Percentiles rank a stretch among this genome's conserved stretches.
Evolutionary conservation across 331 rosid genomes (phyloP).

Genomic region (Malus hybrid): DNA sequence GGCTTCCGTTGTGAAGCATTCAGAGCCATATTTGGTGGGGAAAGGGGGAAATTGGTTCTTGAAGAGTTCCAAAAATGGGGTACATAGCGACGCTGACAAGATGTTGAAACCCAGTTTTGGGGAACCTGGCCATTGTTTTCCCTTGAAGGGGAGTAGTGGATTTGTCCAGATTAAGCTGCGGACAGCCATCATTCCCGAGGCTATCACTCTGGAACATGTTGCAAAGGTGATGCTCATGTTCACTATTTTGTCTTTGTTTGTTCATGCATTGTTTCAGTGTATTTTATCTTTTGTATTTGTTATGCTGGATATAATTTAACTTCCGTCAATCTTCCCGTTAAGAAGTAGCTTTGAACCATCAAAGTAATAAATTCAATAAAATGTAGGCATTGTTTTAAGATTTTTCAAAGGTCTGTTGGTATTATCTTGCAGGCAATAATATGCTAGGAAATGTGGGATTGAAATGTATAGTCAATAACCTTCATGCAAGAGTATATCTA

Average conservation of each 20-base stretch:
- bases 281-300: not conserved
- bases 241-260: not conserved
- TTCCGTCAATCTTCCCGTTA: too few species aligned
- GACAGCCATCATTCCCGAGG: constrained; percentile 71
- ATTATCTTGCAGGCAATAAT: not conserved
- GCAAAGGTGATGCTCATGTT: constrained; percentile 54
- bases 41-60: constrained; percentile 45
- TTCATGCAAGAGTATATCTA: not conserved
- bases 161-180: constrained; percentile 81
- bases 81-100: constrained; percentile 51
- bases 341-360: too few species aligned
- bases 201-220: constrained; percentile 88
- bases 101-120: constrained; percentile 94
- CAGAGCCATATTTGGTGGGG: constrained; percentile 38
- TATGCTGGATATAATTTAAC: not conserved
- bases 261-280: not conserved
- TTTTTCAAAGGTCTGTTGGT: not conserved
- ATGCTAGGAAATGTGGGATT: not conserved
- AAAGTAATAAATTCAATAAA: too few species aligned
- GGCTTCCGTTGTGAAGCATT: constrained; percentile 60
- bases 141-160: constrained; percentile 72
- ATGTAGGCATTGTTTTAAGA: too few species aligned
- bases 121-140: constrained; percentile 90
- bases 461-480: not conserved
- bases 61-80: constrained; percentile 24